Conservation (phyloP, 257 asterid species). For the Leonotis leonurus region DNA sequence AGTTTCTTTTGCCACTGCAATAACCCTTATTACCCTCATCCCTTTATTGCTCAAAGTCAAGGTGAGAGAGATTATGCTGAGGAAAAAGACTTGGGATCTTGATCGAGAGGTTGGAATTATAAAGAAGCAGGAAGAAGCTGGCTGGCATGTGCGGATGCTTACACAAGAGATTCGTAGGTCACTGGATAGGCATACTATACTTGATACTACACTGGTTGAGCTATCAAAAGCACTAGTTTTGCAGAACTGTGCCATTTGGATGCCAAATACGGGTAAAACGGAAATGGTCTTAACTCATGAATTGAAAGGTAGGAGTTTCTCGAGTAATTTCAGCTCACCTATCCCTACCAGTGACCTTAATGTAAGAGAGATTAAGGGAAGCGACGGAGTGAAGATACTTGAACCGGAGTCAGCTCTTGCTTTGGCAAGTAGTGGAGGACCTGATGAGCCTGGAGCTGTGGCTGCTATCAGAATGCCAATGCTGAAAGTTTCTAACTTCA, state of each 20-base stretch:
- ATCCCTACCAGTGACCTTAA: slow-evolving; percentile 51
- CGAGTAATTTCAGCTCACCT: slow-evolving; percentile 18
- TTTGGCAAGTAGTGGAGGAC: slow-evolving; percentile 54
- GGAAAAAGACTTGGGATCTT: slow-evolving; percentile 80
- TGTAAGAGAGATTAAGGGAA: slow-evolving; percentile 55
- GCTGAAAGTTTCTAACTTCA: slow-evolving; percentile 73
- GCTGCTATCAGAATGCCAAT: slow-evolving; percentile 98
- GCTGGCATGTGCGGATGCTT: slow-evolving; percentile 84
- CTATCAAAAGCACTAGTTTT: slow-evolving; percentile 68
- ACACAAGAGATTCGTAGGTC: slow-evolving; percentile 90
- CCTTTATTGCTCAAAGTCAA: slow-evolving; percentile 78
- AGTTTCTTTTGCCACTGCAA: slow-evolving; percentile 81
- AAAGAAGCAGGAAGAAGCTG: slow-evolving; percentile 67
- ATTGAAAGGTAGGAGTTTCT: slow-evolving; percentile 34
- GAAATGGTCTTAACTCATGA: slow-evolving; percentile 76
- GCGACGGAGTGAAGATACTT: slow-evolving; percentile 59
- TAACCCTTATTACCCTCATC: slow-evolving; percentile 63
- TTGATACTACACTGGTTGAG: slow-evolving; percentile 80
- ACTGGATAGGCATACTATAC: slow-evolving; percentile 79
- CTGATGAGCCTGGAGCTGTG: slow-evolving; percentile 54
- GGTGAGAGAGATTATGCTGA: slow-evolving; percentile 73
- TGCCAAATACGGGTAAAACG: slow-evolving; percentile 63
- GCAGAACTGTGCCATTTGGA: slow-evolving; percentile 88
- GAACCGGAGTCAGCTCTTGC: slow-evolving; percentile 63
- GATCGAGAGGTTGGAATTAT: slow-evolving; percentile 72